These are phyloP conservation scores for Antrodiella citrinella DNA, from an alignment of 768 basidiomycete genomes.

Conservation along the genomic window DNA sequence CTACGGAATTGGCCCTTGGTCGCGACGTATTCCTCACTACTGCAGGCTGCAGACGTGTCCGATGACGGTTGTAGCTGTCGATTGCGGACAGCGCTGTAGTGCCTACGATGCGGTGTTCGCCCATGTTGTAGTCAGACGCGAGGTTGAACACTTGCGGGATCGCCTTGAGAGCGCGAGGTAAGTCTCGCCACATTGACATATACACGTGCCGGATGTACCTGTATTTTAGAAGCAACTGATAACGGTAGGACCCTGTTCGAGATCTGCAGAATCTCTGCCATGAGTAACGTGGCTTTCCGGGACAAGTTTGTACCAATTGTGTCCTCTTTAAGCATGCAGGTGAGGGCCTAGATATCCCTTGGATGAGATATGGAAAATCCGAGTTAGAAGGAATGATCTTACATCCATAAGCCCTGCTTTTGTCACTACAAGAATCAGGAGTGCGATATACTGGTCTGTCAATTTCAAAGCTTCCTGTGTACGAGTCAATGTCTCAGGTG, in stretches of 20 bases:
- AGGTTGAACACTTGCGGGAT: constrained; percentile 80
- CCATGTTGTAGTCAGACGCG: constrained; percentile 73
- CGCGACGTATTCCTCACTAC: constrained; percentile 4
- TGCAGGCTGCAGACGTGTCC: constrained; percentile 55
- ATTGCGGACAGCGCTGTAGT: constrained; percentile 80
- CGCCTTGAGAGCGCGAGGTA: constrained; percentile 39
- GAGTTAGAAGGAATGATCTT: constrained; percentile 15
- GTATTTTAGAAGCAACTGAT: constrained; percentile 73
- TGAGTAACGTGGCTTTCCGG: constrained; percentile 82
- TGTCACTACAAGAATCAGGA: constrained; percentile 76
- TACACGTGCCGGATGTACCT: constrained; percentile 36
- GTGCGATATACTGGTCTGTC: constrained; percentile 87
- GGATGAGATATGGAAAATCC: constrained; percentile 3
- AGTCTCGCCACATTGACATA: constrained; percentile 1
- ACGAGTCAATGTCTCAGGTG: constrained; percentile 25
- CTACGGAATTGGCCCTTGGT: constrained; percentile 65
- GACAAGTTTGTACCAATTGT: constrained; percentile 65
- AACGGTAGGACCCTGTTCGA: constrained; percentile 83
- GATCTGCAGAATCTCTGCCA: constrained; percentile 87
- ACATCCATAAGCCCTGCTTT: constrained; percentile 89
- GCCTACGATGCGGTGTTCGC: constrained; percentile 74
- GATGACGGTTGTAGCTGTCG: constrained; percentile 91
- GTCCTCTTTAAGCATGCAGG: constrained; percentile 77
- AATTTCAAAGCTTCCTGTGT: constrained; percentile 60
- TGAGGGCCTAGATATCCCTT: constrained; percentile 54